A percentile compares a stretch with the other conserved stretches of the same genome.
These are phyloP conservation scores for Tetratostichococcus sp. DNA, from an alignment of 139 green algal species.

Conservation along the genomic window DNA sequence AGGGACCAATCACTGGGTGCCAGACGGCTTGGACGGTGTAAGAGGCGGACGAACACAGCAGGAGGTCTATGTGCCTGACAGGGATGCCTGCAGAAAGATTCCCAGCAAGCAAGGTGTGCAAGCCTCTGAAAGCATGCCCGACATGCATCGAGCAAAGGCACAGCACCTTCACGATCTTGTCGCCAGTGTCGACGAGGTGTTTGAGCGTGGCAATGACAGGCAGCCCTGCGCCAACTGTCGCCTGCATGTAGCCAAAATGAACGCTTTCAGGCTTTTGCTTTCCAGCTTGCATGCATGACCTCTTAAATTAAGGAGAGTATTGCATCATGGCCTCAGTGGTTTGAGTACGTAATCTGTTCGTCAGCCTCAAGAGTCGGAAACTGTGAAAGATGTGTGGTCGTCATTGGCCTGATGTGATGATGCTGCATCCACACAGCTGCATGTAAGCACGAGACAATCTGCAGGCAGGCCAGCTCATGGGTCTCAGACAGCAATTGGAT, in stretches of 20 bases:
- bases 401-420: not conserved
- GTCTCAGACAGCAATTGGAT: constrained; percentile 2
- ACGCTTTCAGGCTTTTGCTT: no score
- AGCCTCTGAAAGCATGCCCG: no score
- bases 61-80: no score
- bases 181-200: constrained; percentile 84
- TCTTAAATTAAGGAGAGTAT: no score
- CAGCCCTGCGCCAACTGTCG: constrained; percentile 90
- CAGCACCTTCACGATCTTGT: constrained; percentile 69
- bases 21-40: no score
- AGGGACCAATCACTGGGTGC: no score
- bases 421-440: no score
- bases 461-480: not conserved
- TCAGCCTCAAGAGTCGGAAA: constrained; percentile 9
- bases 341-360: constrained; percentile 20
- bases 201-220: constrained; percentile 93
- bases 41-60: no score
- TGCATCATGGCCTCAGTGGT: constrained; percentile 28
- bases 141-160: no score
- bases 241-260: constrained; percentile 34
- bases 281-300: not conserved
- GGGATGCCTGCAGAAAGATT: no score
- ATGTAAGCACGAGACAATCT: not conserved
- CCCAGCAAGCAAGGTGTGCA: no score
- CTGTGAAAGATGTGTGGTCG: constrained; percentile 11